Evolutionary conservation across 306 rosid genomes (phyloP), one percentile per base, ranked within the genome.

Genomic region (Gillenia trifoliata): DNA sequence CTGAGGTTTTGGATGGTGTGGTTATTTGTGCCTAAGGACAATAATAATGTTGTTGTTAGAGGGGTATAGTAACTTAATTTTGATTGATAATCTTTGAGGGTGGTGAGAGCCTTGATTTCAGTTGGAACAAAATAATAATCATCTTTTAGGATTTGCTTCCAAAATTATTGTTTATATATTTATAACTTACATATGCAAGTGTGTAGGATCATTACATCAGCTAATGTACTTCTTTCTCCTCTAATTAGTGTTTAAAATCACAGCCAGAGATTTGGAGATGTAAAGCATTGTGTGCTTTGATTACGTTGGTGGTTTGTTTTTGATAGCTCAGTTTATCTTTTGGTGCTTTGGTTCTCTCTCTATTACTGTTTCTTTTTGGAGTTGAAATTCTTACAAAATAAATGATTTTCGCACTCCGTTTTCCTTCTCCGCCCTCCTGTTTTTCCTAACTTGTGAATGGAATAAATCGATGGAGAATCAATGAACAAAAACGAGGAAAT

Each of bases 1-100:
- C 7, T 79, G 71, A 64, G 84, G 45, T 66, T 70, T 45, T 78
- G 83, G 77, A 74, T 69, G 76, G 80, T 82, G 77, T 84, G 68
- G 70, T 73, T 61, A 19, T 60, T 45, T 62, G 16, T 59, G 60
- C 59, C 55, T 4, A 25, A 16, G 66, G 75, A 70, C 68, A 62
- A 45, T 28, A 11, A 34, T 52, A 52, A 6, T 43, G 63, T 41
- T 59, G 65, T 20, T 34, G 63, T 43, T 31, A 41, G 59, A 40
- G 71, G 49, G 70, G 67, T 78, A 16, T 75, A n/a, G 17, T 38
- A 13, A 54, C 43, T 38, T 41, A 50, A 38, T 41, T 74, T 71
- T 71, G 47, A 61, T 77, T 64, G 84, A 33, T 73, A 55, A 8
- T 38, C 76, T 68, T 64, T 83, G 72, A 16, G 85, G 81, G 66